These are phyloP conservation scores for Exophiala dermatitidis DNA, from an alignment of 2,329 filamentous ascomycete genomes.

Conservation along the genomic window DNA sequence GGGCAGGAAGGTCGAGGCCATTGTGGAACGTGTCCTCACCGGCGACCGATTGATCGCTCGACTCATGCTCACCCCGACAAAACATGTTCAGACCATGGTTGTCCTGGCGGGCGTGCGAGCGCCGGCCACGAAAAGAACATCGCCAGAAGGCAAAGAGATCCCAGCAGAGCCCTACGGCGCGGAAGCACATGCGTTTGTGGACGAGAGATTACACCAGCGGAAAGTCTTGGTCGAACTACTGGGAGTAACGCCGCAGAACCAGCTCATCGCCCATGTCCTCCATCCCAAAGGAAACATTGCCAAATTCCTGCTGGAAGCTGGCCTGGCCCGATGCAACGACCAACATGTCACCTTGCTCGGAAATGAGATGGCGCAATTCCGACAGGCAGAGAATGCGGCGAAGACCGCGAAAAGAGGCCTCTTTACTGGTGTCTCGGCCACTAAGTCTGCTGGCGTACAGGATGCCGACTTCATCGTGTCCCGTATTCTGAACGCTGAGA, in stretches of 20 bases:
- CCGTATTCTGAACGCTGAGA: slow-evolving; percentile 82
- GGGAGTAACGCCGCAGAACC: slow-evolving; percentile 80
- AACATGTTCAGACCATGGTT: slow-evolving; percentile 83
- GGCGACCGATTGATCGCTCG: slow-evolving; percentile 85
- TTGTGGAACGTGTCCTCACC: slow-evolving; percentile 85
- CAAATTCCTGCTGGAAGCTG: slow-evolving; percentile 79
- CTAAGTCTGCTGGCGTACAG: slow-evolving; percentile 53
- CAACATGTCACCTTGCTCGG: slow-evolving; percentile 92
- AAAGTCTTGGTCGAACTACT: slow-evolving; percentile 75
- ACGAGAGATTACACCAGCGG: slow-evolving; percentile 76
- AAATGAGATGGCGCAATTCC: slow-evolving; percentile 74
- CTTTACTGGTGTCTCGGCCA: slow-evolving; percentile 69
- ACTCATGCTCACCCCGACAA: slow-evolving; percentile 68
- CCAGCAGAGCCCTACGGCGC: slow-evolving; percentile 84
- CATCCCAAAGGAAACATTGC: slow-evolving; percentile 92
- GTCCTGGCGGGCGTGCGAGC: slow-evolving; percentile 83
- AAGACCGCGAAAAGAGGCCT: slow-evolving; percentile 69
- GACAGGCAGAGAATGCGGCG: slow-evolving; percentile 79
- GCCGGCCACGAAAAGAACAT: slow-evolving; percentile 79
- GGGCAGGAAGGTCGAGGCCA: slow-evolving; percentile 72
- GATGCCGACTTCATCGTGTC: slow-evolving; percentile 75
- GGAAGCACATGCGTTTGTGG: slow-evolving; percentile 81
- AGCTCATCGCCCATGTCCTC: slow-evolving; percentile 78
- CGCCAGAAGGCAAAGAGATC: slow-evolving; percentile 70
- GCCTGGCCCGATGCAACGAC: slow-evolving; percentile 86